phyloP scores from a whole-genome alignment of 345 rosid species.

The Lepidium africanum region DNA sequence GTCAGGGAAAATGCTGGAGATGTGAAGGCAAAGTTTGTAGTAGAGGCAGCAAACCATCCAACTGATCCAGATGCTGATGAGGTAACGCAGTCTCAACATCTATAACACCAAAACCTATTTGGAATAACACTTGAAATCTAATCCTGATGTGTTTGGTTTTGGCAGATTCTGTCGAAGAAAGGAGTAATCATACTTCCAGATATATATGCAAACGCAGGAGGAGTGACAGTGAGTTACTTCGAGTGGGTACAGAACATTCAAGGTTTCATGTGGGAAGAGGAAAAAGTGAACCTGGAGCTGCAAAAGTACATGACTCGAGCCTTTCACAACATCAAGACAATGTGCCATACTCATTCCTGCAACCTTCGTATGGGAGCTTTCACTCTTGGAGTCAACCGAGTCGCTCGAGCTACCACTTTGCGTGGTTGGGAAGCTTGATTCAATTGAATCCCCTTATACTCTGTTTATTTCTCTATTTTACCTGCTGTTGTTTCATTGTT shows the following conservation, averaged over 20 bases:
- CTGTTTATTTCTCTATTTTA: constrained; percentile 7
- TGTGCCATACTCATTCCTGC: constrained; percentile 84
- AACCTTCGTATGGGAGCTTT: constrained; percentile 98
- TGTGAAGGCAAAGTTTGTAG: constrained; percentile 89
- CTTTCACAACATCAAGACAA: constrained; percentile 75
- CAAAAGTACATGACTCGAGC: constrained; percentile 83
- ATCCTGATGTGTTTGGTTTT: constrained; percentile 6
- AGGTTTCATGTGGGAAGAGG: constrained; percentile 99
- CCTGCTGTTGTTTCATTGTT: constrained; percentile 1
- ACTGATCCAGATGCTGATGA: constrained; percentile 98
- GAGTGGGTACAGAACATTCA: constrained; percentile 99
- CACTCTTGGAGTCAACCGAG: constrained; percentile 92
- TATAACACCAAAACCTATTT: background rate
- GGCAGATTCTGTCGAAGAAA: constrained; percentile 86
- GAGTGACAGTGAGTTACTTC: constrained; percentile 98
- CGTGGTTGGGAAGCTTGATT: constrained; percentile 95
- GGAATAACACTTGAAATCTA: background rate
- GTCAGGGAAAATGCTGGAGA: constrained; percentile 86
- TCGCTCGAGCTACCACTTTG: constrained; percentile 77
- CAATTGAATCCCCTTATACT: background rate
- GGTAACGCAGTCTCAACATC: constrained; percentile 27
- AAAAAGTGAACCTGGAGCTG: constrained; percentile 69
- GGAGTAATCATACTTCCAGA: constrained; percentile 94
- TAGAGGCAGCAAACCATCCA: constrained; percentile 98
- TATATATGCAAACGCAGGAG: constrained; percentile 96